phyloP scores from a whole-genome alignment of 768 basidiomycete species.

The Leccinum subgranulosum region DNA sequence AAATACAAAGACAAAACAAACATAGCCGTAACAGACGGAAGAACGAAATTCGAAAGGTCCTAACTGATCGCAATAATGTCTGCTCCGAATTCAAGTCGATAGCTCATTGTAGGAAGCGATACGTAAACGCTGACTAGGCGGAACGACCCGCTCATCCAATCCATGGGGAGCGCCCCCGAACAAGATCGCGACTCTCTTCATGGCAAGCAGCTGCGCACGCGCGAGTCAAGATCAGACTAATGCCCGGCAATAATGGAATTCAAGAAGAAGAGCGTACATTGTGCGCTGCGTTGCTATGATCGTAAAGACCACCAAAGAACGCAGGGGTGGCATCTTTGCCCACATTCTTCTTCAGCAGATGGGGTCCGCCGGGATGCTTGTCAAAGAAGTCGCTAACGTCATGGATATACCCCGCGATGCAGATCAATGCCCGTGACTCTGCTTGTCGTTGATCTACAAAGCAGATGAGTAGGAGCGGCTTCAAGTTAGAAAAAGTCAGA shows the following conservation, averaged over 20 bases:
- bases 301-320: too few species aligned
- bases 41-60: not conserved
- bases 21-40: not conserved
- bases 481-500: too few species aligned
- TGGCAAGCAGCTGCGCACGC: conserved; percentile 1
- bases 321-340: too few species aligned
- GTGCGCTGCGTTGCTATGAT: too few species aligned
- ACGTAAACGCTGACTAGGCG: conserved; percentile 9
- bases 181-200: conserved; percentile 10
- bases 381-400: too few species aligned
- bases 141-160: conserved; percentile 1
- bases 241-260: fast-evolving
- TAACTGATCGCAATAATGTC: not conserved
- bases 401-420: too few species aligned
- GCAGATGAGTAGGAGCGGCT: too few species aligned
- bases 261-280: conserved; percentile 2
- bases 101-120: not conserved
- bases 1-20: not conserved
- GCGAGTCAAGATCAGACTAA: not conserved
- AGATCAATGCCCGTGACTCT: too few species aligned
- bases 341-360: too few species aligned
- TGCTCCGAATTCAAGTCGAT: not conserved
- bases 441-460: too few species aligned
- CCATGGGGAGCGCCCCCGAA: conserved; percentile 9
- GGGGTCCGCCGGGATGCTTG: too few species aligned